These are phyloP conservation scores for Cercospora zeina DNA, from an alignment of 2,329 filamentous ascomycete species.

Conservation along the genomic window DNA sequence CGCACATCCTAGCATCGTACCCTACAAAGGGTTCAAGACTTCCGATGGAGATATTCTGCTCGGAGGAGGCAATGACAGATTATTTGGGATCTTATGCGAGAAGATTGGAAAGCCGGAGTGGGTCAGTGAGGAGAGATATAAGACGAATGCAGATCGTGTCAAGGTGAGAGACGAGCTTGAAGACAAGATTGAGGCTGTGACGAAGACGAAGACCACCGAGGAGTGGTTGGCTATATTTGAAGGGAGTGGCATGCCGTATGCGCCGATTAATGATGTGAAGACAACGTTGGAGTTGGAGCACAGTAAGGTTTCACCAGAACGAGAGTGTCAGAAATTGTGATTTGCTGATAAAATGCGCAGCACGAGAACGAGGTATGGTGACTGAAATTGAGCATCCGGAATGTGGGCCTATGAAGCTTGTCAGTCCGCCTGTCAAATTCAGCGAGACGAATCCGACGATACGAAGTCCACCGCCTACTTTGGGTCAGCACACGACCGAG, in stretches of 20 bases:
- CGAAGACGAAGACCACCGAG: conserved; percentile 72
- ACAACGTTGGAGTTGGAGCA: conserved; percentile 81
- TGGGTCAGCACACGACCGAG: conserved; percentile 86
- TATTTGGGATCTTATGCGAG: conserved; percentile 62
- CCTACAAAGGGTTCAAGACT: conserved; percentile 79
- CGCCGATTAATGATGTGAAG: conserved; percentile 91
- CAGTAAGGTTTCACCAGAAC: conserved; percentile 51
- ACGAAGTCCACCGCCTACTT: conserved; percentile 73
- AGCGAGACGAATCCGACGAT: conserved; percentile 77
- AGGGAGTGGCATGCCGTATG: conserved; percentile 90
- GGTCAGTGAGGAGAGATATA: conserved; percentile 58
- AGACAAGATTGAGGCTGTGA: conserved; percentile 72
- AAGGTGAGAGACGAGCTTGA: conserved; percentile 76
- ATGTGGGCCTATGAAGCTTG: conserved; percentile 83
- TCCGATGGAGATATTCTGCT: conserved; percentile 63
- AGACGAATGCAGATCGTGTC: conserved; percentile 61
- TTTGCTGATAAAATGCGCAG: conserved; percentile 40
- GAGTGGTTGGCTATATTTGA: conserved; percentile 88
- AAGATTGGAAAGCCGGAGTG: conserved; percentile 60
- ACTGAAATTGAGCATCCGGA: conserved; percentile 77
- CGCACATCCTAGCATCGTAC: conserved; percentile 96
- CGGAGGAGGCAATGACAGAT: conserved; percentile 63
- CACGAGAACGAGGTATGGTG: conserved; percentile 80
- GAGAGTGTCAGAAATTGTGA: background rate
- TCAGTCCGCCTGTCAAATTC: conserved; percentile 94